phyloP scores from a whole-genome alignment of 1,284 basidiomycete species.

The Takashimella tepidaria region DNA sequence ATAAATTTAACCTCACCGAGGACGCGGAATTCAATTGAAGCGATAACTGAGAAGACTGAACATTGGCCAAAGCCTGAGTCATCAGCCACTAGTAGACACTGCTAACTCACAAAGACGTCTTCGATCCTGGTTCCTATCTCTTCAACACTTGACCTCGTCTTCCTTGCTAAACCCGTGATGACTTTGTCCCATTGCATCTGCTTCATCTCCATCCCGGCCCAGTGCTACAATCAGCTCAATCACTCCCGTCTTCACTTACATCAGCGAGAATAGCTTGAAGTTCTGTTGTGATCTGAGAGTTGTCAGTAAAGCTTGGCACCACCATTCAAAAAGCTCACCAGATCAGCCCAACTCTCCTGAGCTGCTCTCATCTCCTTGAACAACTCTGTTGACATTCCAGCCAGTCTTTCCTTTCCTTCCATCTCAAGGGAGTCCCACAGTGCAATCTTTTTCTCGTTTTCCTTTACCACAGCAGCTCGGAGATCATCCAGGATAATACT shows the following conservation, averaged over 20 bases:
- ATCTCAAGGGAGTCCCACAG: not conserved
- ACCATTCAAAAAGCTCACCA: too few species aligned
- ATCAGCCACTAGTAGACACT: not conserved
- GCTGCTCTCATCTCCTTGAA: not conserved
- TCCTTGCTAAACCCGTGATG: not conserved
- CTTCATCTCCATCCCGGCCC: not conserved
- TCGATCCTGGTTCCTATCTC: too few species aligned
- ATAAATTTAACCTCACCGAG: not conserved
- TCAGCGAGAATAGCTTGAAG: not conserved
- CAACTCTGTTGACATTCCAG: not conserved
- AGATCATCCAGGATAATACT: not conserved
- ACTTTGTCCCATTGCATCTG: not conserved
- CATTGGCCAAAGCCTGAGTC: not conserved
- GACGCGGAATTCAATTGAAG: not conserved
- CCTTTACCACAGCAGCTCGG: not conserved
- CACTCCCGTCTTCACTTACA: not conserved
- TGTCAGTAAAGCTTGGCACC: not conserved
- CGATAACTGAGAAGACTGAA: not conserved
- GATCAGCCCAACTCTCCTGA: not conserved
- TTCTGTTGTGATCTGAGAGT: not conserved
- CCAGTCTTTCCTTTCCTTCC: not conserved
- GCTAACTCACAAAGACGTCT: too few species aligned
- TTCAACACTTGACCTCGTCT: too few species aligned
- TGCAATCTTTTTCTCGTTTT: not conserved
- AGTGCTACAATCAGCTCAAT: not conserved